Base-by-base conservation (phyloP, 768 basidiomycete species). In the Collybiopsis luxurians region DNA sequence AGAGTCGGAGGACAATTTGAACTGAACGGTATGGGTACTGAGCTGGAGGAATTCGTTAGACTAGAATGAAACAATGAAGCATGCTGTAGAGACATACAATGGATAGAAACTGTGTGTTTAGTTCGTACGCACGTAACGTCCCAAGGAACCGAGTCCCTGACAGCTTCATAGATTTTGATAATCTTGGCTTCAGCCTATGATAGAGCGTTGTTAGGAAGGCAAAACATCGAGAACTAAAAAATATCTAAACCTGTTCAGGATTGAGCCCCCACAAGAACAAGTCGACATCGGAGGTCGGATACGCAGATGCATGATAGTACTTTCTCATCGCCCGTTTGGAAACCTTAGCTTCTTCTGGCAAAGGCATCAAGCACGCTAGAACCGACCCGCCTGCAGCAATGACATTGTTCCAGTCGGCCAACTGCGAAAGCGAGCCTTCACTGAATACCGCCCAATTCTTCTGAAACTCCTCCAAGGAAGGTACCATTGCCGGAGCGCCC, bases 21-120 rank as follows among this genome's bases (percentile, higher is more conserved):
- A 87, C 75, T n/a, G 78, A 77, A 24, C 85, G 82, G 59, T 85
- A 86, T 0, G 85, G 85, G 64, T 85, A 86, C 73, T 85, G 84
- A 50, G 79, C 82, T 84, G 26, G 24, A n/a, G 15, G 51, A 44
- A 5, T 11, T 30, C 40, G 15, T 24, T 9, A 17, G 24, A n/a
- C 4, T 12, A 40, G 3, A 58, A 43, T 7, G 2, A 38, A 15
- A 30, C n/a, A n/a, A n/a, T n/a, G n/a, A n/a, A n/a, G n/a, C n/a
- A n/a, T n/a, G n/a, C n/a, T n/a, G n/a, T n/a, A n/a, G n/a, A 34
- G 17, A 66, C 79, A 52, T 58, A 78, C 83, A 84, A 64, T 86
- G 80, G 61, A 86, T 85, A 13, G 85, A 85, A 42, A 85, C 73
- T 0, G 84, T 83, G 60, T 87, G 83, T 67, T 83, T 86, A 56